These are phyloP conservation scores for Scleromitrula shiraiana DNA, from an alignment of 2,329 filamentous ascomycete genomes.

Conservation along the genomic window DNA sequence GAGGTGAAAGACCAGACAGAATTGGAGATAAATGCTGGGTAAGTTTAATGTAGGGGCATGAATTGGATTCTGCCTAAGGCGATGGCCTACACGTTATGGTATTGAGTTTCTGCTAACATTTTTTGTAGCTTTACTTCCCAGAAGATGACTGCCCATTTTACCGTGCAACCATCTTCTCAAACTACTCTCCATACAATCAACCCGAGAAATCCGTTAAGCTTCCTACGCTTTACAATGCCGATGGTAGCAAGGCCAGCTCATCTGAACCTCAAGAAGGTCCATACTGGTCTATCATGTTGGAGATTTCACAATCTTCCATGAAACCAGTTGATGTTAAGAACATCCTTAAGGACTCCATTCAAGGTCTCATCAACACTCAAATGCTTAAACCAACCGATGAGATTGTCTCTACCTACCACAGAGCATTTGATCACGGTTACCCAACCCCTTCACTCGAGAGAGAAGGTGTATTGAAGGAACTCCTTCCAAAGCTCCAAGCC, in stretches of 20 bases:
- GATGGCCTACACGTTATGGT: background rate
- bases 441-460: slow-evolving; percentile 91
- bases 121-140: slow-evolving; percentile 79
- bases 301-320: slow-evolving; percentile 91
- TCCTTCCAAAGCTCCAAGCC: slow-evolving; percentile 85
- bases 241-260: slow-evolving; percentile 73
- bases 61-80: background rate
- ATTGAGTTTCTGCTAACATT: slow-evolving; percentile 19
- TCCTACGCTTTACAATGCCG: slow-evolving; percentile 73
- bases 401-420: slow-evolving; percentile 97
- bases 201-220: slow-evolving; percentile 76
- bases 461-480: slow-evolving; percentile 85
- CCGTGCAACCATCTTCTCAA: slow-evolving; percentile 99
- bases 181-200: slow-evolving; percentile 99
- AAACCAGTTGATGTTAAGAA: slow-evolving; percentile 87
- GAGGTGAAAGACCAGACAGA: slow-evolving; percentile 82
- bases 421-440: slow-evolving; percentile 96
- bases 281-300: slow-evolving; percentile 99
- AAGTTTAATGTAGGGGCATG: slow-evolving; percentile 29
- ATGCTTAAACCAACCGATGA: slow-evolving; percentile 89
- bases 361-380: slow-evolving; percentile 94
- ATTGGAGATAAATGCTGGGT: slow-evolving; percentile 99
- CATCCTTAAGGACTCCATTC: slow-evolving; percentile 82
- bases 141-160: slow-evolving; percentile 99
- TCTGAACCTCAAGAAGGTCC: slow-evolving; percentile 74